These are phyloP conservation scores for Colletotrichum sidae DNA, from an alignment of 2,329 filamentous ascomycete genomes.

Conservation along the genomic window DNA sequence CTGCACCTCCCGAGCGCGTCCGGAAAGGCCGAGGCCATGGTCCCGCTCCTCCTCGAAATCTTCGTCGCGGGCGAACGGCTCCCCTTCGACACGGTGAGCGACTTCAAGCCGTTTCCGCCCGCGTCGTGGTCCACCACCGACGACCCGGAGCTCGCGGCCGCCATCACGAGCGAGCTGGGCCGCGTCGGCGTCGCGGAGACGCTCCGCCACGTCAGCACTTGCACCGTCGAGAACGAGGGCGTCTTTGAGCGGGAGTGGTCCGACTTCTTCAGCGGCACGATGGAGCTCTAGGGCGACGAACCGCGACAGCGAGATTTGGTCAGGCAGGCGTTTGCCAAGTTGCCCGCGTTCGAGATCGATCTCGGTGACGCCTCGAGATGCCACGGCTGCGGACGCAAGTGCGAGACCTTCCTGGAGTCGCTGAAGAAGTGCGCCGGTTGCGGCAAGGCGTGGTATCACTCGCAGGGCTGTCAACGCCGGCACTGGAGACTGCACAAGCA, in stretches of 20 bases:
- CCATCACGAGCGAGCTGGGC: background rate
- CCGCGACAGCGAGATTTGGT: background rate
- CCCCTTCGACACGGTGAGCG: background rate
- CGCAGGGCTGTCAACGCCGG: constrained; percentile 12
- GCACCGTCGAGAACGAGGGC: background rate
- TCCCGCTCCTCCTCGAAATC: background rate
- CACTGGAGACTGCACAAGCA: constrained; percentile 15
- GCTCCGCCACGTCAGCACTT: background rate
- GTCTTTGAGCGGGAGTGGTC: background rate
- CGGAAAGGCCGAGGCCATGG: background rate
- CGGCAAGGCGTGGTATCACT: constrained; percentile 12
- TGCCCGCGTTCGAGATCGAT: background rate
- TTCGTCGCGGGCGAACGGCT: background rate
- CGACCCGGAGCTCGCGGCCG: background rate
- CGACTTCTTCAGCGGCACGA: background rate
- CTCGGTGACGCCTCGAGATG: background rate
- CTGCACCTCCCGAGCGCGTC: background rate
- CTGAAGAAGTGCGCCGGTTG: constrained; percentile 17
- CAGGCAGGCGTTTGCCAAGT: fast-evolving
- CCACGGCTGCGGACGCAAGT: constrained; percentile 3
- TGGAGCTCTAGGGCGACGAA: background rate
- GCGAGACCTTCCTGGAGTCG: background rate
- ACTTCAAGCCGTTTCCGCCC: background rate
- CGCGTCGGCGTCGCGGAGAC: background rate
- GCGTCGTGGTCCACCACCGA: constrained; percentile 7